A percentile compares a stretch with the other conserved stretches of the same genome.
These are phyloP conservation scores for Boletus fagicola DNA, from an alignment of 768 basidiomycete genomes.

Conservation along the genomic window DNA sequence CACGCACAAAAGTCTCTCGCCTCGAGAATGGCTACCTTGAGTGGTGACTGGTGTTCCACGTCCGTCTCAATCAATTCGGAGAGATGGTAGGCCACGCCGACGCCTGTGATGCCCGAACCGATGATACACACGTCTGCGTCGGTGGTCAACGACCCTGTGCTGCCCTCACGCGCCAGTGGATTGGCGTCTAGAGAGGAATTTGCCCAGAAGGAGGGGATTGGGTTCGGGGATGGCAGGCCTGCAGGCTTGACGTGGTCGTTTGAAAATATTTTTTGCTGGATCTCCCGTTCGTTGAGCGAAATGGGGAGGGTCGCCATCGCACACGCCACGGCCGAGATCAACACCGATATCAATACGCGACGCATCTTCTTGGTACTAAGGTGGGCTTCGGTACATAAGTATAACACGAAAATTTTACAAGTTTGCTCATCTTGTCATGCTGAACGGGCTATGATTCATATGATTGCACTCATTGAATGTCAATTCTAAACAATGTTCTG, in stretches of 20 bases:
- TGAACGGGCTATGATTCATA: no score
- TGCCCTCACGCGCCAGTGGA: slow-evolving; percentile 66
- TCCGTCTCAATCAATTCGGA: slow-evolving; percentile 31
- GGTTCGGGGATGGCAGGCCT: slow-evolving; percentile 53
- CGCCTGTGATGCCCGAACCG: slow-evolving; percentile 78
- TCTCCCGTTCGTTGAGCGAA: neutral
- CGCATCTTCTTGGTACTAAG: no score
- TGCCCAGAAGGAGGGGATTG: slow-evolving; percentile 76
- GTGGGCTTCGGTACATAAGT: no score
- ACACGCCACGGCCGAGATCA: neutral
- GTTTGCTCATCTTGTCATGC: no score
- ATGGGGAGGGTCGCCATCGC: slow-evolving; percentile 11
- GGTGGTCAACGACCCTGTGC: slow-evolving; percentile 52
- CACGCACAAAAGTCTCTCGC: slow-evolving; percentile 82
- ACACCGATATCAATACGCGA: no score
- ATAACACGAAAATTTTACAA: no score
- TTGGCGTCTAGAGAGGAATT: slow-evolving; percentile 54
- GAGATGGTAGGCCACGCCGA: slow-evolving; percentile 73
- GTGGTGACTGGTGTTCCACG: slow-evolving; percentile 16
- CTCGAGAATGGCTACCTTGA: slow-evolving; percentile 68
- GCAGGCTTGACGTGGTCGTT: slow-evolving; percentile 13
- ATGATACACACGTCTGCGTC: slow-evolving; percentile 76
- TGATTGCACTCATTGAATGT: no score
- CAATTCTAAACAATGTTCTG: no score
- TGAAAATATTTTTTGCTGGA: slow-evolving; percentile 7